Percentiles rank a stretch among this genome's conserved stretches.
Conservation (phyloP, 305 asterid species). For the Fraxinus dipetala region DNA sequence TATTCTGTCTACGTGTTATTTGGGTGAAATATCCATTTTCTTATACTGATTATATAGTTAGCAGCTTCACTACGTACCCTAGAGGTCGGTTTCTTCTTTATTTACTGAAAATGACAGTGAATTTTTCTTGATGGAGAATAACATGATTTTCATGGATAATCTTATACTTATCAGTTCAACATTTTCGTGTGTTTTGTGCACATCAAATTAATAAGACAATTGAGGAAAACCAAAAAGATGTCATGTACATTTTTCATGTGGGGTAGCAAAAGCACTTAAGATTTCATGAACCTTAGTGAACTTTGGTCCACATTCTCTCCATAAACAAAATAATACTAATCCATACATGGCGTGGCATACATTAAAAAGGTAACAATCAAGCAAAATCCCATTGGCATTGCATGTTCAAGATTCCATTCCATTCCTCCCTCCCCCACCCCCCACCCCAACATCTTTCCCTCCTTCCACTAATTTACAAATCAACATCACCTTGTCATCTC, state of each 20-base stretch:
- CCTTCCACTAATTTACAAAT: constrained; percentile 34
- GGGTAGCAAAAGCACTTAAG: constrained; percentile 52
- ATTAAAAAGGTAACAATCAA: constrained; percentile 21
- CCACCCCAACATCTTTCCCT: constrained; percentile 20
- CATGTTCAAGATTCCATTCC: constrained; percentile 41
- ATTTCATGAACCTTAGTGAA: constrained; percentile 17
- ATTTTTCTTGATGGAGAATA: not conserved
- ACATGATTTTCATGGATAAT: constrained; percentile 20
- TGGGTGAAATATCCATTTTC: not conserved
- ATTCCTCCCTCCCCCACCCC: not conserved
- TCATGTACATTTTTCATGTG: constrained; percentile 30
- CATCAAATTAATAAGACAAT: constrained; percentile 18
- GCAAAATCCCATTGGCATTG: constrained; percentile 33
- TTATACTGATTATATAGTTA: not conserved
- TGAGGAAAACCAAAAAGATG: constrained; percentile 22
- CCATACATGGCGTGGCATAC: constrained; percentile 6
- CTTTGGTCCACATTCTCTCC: constrained; percentile 37
- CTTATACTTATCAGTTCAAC: not conserved
- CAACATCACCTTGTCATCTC: constrained; percentile 32
- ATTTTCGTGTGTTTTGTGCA: constrained; percentile 12
- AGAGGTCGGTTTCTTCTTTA: not conserved
- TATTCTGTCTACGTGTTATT: too few species aligned
- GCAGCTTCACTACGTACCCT: not conserved
- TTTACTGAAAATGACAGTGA: not conserved
- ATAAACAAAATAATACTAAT: constrained; percentile 10